Conservation (phyloP, 768 basidiomycete genomes). For the Lactifluus rugatus region DNA sequence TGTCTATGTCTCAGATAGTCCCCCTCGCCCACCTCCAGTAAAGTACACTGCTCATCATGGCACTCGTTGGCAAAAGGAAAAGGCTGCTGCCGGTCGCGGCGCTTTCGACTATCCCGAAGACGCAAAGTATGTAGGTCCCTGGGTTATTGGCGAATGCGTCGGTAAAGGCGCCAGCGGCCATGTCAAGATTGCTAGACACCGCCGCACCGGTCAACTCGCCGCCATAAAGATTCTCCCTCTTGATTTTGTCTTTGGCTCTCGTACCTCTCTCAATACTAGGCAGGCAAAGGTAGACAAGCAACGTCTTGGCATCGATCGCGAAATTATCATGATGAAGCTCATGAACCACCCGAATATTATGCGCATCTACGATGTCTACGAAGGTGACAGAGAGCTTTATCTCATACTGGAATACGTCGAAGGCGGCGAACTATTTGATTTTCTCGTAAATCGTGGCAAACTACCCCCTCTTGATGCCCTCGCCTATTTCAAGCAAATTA, state of each 20-base stretch:
- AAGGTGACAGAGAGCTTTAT: conserved; percentile 84
- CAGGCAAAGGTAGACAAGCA: conserved; percentile 71
- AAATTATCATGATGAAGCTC: conserved; percentile 99
- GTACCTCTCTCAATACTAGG: conserved; percentile 54
- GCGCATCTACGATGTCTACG: conserved; percentile 91
- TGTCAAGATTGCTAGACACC: conserved; percentile 88
- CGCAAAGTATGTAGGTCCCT: conserved; percentile 80
- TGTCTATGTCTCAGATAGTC: conserved; percentile 33
- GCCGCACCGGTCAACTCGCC: conserved; percentile 78
- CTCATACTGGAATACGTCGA: conserved; percentile 92
- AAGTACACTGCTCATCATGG: conserved; percentile 60
- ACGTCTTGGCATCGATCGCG: conserved; percentile 80
- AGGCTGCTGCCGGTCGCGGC: conserved; percentile 62
- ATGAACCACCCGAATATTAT: conserved; percentile 98
- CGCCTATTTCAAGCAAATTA: conserved; percentile 90
- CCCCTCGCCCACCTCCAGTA: conserved; percentile 63
- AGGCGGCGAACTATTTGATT: conserved; percentile 95
- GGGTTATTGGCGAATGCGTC: conserved; percentile 89
- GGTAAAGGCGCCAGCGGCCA: conserved; percentile 92
- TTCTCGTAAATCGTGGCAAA: conserved; percentile 80
- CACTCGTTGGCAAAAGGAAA: conserved; percentile 84
- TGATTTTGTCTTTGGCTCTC: conserved; percentile 64
- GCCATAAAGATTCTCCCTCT: conserved; percentile 93
- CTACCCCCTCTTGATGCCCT: conserved; percentile 76
- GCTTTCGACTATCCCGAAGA: conserved; percentile 80